Base-by-base conservation (phyloP, 768 basidiomycete genomes). In the Xerocomus potaroensis region DNA sequence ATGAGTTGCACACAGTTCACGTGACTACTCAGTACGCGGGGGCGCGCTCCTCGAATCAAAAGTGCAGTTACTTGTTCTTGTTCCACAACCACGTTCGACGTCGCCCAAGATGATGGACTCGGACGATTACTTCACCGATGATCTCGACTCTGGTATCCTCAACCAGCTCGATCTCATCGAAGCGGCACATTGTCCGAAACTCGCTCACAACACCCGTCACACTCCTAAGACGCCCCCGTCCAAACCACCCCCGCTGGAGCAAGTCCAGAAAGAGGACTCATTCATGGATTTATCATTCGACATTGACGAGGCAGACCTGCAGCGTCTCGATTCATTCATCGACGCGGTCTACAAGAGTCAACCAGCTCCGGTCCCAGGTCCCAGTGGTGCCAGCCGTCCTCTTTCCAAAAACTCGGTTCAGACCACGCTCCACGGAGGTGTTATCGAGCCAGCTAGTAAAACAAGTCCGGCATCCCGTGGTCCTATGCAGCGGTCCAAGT, bases 101-200 rank as follows among this genome's bases (percentile, higher is more conserved):
- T 35, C 49, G 34, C 10, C 40, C 45, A 12, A 8, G 23, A 52
- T 56, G 50, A 87, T 90, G 86, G 85, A 81, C 71, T 87, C 84
- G 29, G 87, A 87, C 69, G 82, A 75, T 33, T 87, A 82, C 59
- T 90, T 85, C 60, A 77, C 79, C 51, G 81, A 80, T 50, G 83
- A 84, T 4, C 55, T 84, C 31, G 77, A 88, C 64, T 75, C 76
- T 35, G 77, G 74, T 29, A 74, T 78, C 3, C 58, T 88, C 7
- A 66, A 74, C 30, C 74, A 84, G 57, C 72, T 91, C 19, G 83
- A 87, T 58, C 74, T 78, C 16, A 81, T 91, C 36, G 87, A 91
- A 67, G 80, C 84, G 9, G 74, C 78, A 14, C 73, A 79, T 58
- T 53, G 52, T 52, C 55, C 54, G 19, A 58, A 51, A 55, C 37